phyloP scores from a whole-genome alignment of 129 eudicot species.

The Lactuca sativa region DNA sequence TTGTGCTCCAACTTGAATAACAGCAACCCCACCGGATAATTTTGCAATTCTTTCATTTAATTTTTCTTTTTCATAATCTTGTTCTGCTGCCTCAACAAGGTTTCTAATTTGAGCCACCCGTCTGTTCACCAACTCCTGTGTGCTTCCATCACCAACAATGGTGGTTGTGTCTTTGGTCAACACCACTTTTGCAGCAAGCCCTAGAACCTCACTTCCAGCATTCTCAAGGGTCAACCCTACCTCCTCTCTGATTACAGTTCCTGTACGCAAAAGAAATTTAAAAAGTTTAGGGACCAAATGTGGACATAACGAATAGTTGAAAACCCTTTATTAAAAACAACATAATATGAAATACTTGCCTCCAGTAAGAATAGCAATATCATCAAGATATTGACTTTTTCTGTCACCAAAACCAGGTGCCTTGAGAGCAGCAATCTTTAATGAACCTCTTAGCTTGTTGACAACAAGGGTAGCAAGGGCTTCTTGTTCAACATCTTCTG shows the following conservation, averaged over 20 bases:
- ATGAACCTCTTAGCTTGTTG: slow-evolving; percentile 69
- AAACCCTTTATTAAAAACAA: no score
- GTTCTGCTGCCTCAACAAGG: slow-evolving; percentile 70
- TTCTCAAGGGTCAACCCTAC: slow-evolving; percentile 59
- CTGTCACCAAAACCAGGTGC: slow-evolving; percentile 76
- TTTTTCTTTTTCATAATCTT: slow-evolving; percentile 64
- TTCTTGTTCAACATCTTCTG: slow-evolving; percentile 82
- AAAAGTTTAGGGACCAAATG: background rate
- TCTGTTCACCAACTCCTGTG: slow-evolving; percentile 59
- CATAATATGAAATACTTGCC: slow-evolving; percentile 2
- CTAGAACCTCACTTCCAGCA: slow-evolving; percentile 65
- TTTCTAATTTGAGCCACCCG: slow-evolving; percentile 64
- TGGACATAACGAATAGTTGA: background rate
- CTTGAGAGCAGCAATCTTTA: slow-evolving; percentile 48
- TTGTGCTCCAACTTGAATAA: slow-evolving; percentile 86
- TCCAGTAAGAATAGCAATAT: slow-evolving; percentile 73
- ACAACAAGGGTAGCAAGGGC: slow-evolving; percentile 84
- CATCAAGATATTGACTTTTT: slow-evolving; percentile 66
- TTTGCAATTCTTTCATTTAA: slow-evolving; percentile 80
- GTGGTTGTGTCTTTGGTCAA: slow-evolving; percentile 67
- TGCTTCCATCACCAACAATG: slow-evolving; percentile 81
- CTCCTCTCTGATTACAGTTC: slow-evolving; percentile 75
- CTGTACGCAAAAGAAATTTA: slow-evolving; percentile 19
- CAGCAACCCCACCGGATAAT: slow-evolving; percentile 78
- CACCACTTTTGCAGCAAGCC: slow-evolving; percentile 74